Conservation (phyloP, 2,329 filamentous ascomycete species). For the Ophiostoma pallidulum region DNA sequence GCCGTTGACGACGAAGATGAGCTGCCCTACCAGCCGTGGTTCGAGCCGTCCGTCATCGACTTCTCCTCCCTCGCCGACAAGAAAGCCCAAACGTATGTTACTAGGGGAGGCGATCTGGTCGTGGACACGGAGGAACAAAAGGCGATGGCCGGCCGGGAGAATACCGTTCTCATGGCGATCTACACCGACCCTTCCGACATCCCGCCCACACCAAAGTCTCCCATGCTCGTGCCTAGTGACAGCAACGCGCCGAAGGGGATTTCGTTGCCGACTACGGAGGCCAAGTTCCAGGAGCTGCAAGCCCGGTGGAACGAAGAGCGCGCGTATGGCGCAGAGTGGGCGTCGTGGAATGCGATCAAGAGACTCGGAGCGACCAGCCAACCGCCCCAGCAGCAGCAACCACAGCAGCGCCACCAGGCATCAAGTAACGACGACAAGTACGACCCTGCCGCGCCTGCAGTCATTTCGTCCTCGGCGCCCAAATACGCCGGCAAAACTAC, state of each 20-base stretch:
- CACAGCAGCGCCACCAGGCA: slow-evolving; percentile 1
- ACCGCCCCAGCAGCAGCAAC: slow-evolving; percentile 3
- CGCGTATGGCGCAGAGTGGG: slow-evolving; percentile 13
- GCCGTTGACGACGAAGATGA: slow-evolving; percentile 34
- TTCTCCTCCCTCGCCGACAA: slow-evolving; percentile 32
- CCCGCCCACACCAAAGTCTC: slow-evolving; percentile 47
- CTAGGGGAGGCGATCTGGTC: slow-evolving; percentile 41
- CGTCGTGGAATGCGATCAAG: slow-evolving; percentile 13
- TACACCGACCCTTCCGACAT: slow-evolving; percentile 47
- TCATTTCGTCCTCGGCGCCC: not conserved
- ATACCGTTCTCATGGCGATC: slow-evolving; percentile 50
- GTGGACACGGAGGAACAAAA: slow-evolving; percentile 48
- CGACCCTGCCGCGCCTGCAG: slow-evolving; percentile 1
- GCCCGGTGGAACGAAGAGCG: slow-evolving; percentile 37
- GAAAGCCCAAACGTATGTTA: slow-evolving; percentile 40
- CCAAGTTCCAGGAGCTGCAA: slow-evolving; percentile 39
- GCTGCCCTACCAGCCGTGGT: slow-evolving; percentile 43
- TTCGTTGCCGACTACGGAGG: slow-evolving; percentile 29
- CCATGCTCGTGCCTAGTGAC: slow-evolving; percentile 19
- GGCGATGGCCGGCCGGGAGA: slow-evolving; percentile 47
- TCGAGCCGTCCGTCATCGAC: slow-evolving; percentile 37
- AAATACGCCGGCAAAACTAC: not conserved
- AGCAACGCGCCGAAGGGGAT: not conserved
- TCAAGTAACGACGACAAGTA: not conserved
- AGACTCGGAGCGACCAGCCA: slow-evolving; percentile 3